Conservation (phyloP, 768 basidiomycete genomes). For the Pleurotus tuber-regium region DNA sequence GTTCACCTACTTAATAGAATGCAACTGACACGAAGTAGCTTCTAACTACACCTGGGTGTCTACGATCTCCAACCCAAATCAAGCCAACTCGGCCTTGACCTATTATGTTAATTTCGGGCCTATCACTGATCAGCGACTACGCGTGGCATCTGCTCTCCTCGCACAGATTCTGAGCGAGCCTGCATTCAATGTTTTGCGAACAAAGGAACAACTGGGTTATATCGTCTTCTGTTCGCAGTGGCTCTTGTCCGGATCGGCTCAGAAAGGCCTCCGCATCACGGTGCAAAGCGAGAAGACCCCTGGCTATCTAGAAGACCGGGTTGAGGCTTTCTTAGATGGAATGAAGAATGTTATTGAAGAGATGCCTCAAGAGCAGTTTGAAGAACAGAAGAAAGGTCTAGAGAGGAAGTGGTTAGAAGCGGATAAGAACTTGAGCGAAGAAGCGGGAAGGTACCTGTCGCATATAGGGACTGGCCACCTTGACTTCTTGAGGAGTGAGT, state of each 20-base stretch:
- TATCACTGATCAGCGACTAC: constrained; percentile 55
- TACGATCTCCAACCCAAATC: constrained; percentile 75
- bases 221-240: constrained; percentile 67
- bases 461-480: constrained; percentile 78
- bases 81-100: constrained; percentile 83
- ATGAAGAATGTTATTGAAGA: constrained; percentile 67
- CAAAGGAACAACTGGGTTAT: constrained; percentile 95
- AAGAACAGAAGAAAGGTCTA: constrained; percentile 73
- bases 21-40: constrained; percentile 35
- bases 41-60: constrained; percentile 67
- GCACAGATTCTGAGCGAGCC: constrained; percentile 89
- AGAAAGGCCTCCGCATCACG: constrained; percentile 76
- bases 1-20: neutral
- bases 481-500: constrained; percentile 85
- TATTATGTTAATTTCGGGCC: constrained; percentile 85
- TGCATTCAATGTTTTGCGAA: constrained; percentile 86
- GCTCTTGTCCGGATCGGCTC: constrained; percentile 59
- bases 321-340: constrained; percentile 81
- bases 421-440: constrained; percentile 86
- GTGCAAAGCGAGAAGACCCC: constrained; percentile 88
- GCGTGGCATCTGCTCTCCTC: constrained; percentile 70
- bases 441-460: constrained; percentile 63
- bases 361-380: constrained; percentile 73
- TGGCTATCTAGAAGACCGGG: constrained; percentile 78
- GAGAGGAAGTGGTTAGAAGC: constrained; percentile 83